phyloP scores from a whole-genome alignment of 2,329 filamentous ascomycete species.

The Fusarium buharicum region DNA sequence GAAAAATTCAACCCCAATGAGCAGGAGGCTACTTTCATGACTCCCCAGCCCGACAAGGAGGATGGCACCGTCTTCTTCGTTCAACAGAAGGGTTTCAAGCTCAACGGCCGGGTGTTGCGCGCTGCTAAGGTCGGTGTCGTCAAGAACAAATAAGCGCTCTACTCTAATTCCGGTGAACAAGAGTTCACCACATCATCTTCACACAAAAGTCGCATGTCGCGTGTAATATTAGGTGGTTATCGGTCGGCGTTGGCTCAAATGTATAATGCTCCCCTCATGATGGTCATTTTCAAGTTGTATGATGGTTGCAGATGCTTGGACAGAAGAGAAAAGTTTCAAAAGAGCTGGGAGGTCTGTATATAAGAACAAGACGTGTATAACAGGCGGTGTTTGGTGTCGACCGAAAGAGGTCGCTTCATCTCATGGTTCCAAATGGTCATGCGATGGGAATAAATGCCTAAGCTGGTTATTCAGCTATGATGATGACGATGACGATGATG shows the following conservation, averaged over 20 bases:
- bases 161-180: constrained; percentile 18
- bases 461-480: constrained; percentile 23
- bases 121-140: constrained; percentile 97
- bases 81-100: constrained; percentile 94
- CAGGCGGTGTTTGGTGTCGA: constrained; percentile 21
- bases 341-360: constrained; percentile 41
- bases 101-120: constrained; percentile 89
- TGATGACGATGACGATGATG: not conserved
- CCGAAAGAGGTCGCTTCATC: constrained; percentile 10
- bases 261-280: constrained; percentile 62
- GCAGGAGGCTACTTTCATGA: constrained; percentile 97
- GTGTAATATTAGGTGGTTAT: constrained; percentile 51
- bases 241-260: constrained; percentile 52
- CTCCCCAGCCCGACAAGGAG: constrained; percentile 86
- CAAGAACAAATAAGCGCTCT: constrained; percentile 72
- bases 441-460: constrained; percentile 17
- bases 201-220: constrained; percentile 32
- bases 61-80: constrained; percentile 90
- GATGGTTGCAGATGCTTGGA: constrained; percentile 38
- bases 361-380: constrained; percentile 41
- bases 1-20: constrained; percentile 96
- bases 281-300: constrained; percentile 41
- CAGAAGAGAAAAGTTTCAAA: constrained; percentile 33
- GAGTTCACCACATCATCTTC: constrained; percentile 11
- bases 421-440: constrained; percentile 5